Evolutionary conservation across 148 eudicot genomes (phyloP), one percentile per base, ranked within the genome.

Genomic region (Diospyros lotus): DNA sequence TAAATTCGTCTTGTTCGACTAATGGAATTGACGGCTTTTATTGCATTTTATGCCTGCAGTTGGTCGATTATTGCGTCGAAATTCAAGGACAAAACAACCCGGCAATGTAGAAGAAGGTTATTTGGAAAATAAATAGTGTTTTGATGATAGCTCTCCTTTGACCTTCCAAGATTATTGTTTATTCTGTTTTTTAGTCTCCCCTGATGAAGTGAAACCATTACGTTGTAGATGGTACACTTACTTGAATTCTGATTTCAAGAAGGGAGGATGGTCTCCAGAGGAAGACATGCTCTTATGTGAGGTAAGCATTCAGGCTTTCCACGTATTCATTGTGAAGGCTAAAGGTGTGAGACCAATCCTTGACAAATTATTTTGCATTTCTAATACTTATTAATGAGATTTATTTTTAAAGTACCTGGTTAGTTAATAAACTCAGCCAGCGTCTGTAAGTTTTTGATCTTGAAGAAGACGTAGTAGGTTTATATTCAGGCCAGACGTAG

Each of bases 81-180:
- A 40, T 92, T 94, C 73, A 87, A 88, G 81, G 96, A 92, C 81
- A 94, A 94, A 80, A 90, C 96, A 12, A 87, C 96, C 11, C 89
- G 98, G 53, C 98, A 94, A 75, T 94, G 98, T 73, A 84, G 98
- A 81, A 90, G 98, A 86, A 94, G 98, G 98, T 94, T 63, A 70
- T 79, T 48, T 9, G 61, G n/a, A 56, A 72, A 72, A 12, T 5
- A 46, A 67, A n/a, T 44, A 15, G n/a, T 45, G 12, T 6, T 56
- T 39, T 48, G 43, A 55, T 7, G 28, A 53, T 69, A 50, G 64
- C 38, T 68, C n/a, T 69, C 75, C 66, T 74, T 66, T 69, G 54
- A 61, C 9, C 13, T 59, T 58, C 63, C 59, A 38, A n/a, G 28
- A 28, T 15, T 40, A 9, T 59, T 54, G 44, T 71, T 74, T 63